Evolutionary conservation across 306 rosid genomes (phyloP).

Genomic region (Dryas alaskensis): DNA sequence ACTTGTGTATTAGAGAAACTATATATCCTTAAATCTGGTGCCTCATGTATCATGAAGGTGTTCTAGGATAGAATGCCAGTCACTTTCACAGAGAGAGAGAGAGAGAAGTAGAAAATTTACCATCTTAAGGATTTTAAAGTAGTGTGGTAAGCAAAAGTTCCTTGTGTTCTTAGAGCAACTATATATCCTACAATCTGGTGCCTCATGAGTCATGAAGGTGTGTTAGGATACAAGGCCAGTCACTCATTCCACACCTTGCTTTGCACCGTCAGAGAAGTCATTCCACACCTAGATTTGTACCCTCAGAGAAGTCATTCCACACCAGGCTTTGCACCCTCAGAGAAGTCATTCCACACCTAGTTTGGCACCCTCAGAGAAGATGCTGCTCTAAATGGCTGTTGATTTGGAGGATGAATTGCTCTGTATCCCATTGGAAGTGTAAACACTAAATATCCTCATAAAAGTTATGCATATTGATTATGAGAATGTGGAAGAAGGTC

Average conservation of each 20-base stretch:
- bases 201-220: not conserved
- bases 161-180: too few species aligned
- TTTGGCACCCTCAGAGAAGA: not conserved
- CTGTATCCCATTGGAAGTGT: not conserved
- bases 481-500: not conserved
- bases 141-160: too few species aligned
- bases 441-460: not conserved
- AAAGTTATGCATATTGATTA: not conserved
- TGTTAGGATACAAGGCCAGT: not conserved
- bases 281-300: not conserved
- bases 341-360: not conserved
- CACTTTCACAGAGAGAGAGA: too few species aligned
- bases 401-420: not conserved
- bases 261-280: not conserved
- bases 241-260: too few species aligned
- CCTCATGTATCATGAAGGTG: not conserved
- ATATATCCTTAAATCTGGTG: too few species aligned
- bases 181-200: too few species aligned
- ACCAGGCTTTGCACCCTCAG: not conserved
- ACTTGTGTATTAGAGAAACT: too few species aligned
- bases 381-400: not conserved
- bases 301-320: not conserved
- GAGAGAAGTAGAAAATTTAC: too few species aligned
- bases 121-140: too few species aligned
- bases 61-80: not conserved